Evolutionary conservation across 2,329 filamentous ascomycete genomes (phyloP).

Genomic region (Xylariaceae sp.): DNA sequence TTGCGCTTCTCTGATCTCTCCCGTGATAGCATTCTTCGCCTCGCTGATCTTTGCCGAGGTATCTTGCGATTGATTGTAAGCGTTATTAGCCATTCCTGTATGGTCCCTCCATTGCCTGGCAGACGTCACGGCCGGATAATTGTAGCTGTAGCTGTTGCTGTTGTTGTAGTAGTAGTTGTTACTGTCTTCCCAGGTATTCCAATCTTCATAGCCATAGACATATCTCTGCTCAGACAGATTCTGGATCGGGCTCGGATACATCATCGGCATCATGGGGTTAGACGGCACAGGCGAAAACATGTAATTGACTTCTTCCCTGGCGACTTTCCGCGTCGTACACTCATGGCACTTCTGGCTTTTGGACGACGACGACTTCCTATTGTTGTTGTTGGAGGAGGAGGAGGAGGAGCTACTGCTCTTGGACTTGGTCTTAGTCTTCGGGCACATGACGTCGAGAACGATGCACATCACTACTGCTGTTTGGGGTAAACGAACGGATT

Average conservation of each 20-base stretch:
- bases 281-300: neutral
- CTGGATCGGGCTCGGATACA: neutral
- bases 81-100: slow-evolving; percentile 15
- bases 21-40: slow-evolving; percentile 6
- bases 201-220: slow-evolving; percentile 8
- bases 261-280: neutral
- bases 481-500: too few species aligned
- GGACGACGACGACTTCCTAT: neutral
- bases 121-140: slow-evolving; percentile 19
- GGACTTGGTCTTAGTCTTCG: slow-evolving; percentile 12
- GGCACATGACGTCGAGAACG: slow-evolving; percentile 12
- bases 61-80: slow-evolving; percentile 13
- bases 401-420: neutral
- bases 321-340: slow-evolving; percentile 6
- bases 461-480: slow-evolving; percentile 9
- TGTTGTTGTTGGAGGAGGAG: neutral
- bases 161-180: too few species aligned
- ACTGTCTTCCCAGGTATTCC: slow-evolving; percentile 14
- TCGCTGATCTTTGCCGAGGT: slow-evolving; percentile 19
- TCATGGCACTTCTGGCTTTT: slow-evolving; percentile 6
- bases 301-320: slow-evolving; percentile 3
- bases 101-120: slow-evolving; percentile 21
- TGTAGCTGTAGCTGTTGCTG: too few species aligned
- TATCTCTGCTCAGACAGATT: neutral
- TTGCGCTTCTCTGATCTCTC: slow-evolving; percentile 18